Evolutionary conservation across 164 flowering plant species (phyloP).

Genomic region (Aristolochia contorta): DNA sequence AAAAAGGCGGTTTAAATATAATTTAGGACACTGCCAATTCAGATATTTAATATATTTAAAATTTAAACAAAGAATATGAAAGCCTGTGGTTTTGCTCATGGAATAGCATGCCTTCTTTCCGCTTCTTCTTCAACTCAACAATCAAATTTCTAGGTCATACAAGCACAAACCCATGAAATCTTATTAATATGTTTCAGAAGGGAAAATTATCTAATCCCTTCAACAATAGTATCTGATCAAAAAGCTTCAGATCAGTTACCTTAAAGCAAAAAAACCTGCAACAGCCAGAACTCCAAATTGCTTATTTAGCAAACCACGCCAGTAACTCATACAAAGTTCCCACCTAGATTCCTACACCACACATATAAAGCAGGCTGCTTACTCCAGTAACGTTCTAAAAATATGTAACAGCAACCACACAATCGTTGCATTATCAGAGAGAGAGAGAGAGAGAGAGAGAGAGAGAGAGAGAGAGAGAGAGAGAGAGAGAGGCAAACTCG

Average conservation of each 20-base stretch:
- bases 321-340: constrained; percentile 40
- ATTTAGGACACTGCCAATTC: too few relatives aligned
- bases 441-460: neutral
- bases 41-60: too few relatives aligned
- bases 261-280: constrained; percentile 48
- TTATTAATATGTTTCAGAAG: too few relatives aligned
- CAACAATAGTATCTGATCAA: constrained; percentile 18
- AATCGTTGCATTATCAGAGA: neutral
- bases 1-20: too few relatives aligned
- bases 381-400: constrained; percentile 9
- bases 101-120: too few relatives aligned
- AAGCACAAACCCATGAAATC: too few relatives aligned
- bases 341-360: constrained; percentile 32
- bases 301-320: constrained; percentile 40
- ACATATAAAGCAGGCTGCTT: constrained; percentile 32
- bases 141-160: too few relatives aligned
- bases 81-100: too few relatives aligned
- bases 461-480: too few relatives aligned
- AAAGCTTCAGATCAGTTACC: constrained; percentile 47
- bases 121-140: too few relatives aligned
- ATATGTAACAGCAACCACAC: neutral
- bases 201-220: constrained; percentile 3
- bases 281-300: constrained; percentile 45
- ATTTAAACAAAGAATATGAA: too few relatives aligned
- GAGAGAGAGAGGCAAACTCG: neutral